Percentiles rank a stretch among this genome's conserved stretches.
These are phyloP conservation scores for Syzygium syzygioides DNA, from an alignment of 441 rosid genomes.

Conservation along the genomic window DNA sequence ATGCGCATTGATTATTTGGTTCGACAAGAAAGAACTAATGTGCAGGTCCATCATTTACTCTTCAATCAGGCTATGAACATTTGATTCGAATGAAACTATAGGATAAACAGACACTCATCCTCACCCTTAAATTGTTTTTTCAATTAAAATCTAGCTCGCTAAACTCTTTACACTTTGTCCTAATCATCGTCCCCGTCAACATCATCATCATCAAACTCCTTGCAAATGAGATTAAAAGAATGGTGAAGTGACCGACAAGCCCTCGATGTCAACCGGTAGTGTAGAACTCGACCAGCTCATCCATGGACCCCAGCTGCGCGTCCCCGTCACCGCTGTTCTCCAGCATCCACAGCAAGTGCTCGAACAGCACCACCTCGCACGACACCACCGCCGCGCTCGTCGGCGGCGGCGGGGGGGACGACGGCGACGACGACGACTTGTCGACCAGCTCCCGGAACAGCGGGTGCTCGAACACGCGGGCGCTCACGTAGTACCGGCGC, in stretches of 20 bases:
- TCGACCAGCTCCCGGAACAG: conserved; percentile 67
- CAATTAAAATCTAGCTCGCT: background rate
- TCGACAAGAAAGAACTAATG: background rate
- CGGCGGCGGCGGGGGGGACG: background rate
- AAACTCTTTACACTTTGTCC: background rate
- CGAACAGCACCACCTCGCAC: conserved; percentile 89
- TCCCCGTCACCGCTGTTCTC: conserved; percentile 25
- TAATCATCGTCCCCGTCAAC: background rate
- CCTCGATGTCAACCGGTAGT: conserved; percentile 14
- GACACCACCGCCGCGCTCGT: conserved; percentile 44
- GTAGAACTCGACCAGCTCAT: conserved; percentile 65
- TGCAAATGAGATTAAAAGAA: background rate
- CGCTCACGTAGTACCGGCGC: conserved; percentile 53
- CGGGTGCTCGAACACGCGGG: conserved; percentile 58
- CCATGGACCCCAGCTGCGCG: conserved; percentile 51
- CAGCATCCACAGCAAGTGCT: conserved; percentile 91
- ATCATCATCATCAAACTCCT: background rate
- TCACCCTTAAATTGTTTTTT: background rate
- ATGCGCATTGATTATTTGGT: background rate
- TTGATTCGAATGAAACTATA: background rate
- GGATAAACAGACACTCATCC: background rate
- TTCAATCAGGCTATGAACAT: background rate
- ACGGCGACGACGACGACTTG: conserved; percentile 3
- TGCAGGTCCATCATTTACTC: background rate
- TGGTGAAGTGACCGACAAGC: background rate